Conservation (phyloP, 1,284 basidiomycete genomes). For the Tetrapyrgos nigripes region DNA sequence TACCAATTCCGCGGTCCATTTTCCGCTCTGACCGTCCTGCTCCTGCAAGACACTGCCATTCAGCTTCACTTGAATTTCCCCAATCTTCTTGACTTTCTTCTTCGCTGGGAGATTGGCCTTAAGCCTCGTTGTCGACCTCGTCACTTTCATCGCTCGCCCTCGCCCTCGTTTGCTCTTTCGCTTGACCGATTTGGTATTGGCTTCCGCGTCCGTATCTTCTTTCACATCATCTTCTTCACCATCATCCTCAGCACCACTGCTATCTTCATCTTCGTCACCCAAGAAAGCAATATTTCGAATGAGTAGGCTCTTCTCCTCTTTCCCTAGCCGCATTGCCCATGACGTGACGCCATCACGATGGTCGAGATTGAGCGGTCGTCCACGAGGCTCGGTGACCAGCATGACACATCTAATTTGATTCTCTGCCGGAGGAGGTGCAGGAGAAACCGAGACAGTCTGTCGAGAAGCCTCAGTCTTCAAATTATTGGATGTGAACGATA, state of each 20-base stretch:
- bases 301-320: conserved; percentile 56
- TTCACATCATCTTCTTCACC: conserved; percentile 43
- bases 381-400: conserved; percentile 61
- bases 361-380: conserved; percentile 62
- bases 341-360: conserved; percentile 67
- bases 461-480: not conserved
- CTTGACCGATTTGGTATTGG: conserved; percentile 39
- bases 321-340: conserved; percentile 67
- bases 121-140: conserved; percentile 35
- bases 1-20: conserved; percentile 63
- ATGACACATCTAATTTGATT: conserved; percentile 56
- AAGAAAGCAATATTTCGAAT: conserved; percentile 59
- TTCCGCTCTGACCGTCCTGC: conserved; percentile 44
- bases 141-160: conserved; percentile 38
- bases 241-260: conserved; percentile 54
- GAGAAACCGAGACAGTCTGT: conserved; percentile 43
- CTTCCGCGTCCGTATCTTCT: conserved; percentile 42
- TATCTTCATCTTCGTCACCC: conserved; percentile 54
- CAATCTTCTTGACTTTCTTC: conserved; percentile 47
- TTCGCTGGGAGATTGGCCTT: conserved; percentile 41
- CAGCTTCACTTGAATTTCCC: conserved; percentile 57
- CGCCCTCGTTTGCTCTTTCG: conserved; percentile 46
- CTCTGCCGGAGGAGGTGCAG: conserved; percentile 49
- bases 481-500: not conserved
- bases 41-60: conserved; percentile 53